A percentile compares a stretch with the other conserved stretches of the same genome.
phyloP scores from a whole-genome alignment of 1,139 yeast genomes.

The Candida sanyaensis region DNA sequence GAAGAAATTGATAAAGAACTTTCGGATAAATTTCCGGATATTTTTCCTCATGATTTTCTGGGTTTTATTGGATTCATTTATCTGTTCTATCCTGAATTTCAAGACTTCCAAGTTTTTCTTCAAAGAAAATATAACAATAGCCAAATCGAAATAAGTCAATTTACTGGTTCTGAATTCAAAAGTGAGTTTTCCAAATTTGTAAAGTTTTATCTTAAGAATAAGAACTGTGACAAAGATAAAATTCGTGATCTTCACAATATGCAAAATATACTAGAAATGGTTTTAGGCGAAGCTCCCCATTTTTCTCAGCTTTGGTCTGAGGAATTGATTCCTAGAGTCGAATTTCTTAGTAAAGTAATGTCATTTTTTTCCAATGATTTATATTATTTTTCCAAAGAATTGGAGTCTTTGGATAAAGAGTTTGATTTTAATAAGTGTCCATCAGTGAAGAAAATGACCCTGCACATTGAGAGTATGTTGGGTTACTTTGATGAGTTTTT shows the following conservation, averaged over 20 bases:
- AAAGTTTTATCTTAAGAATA: neutral
- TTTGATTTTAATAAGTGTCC: conserved; percentile 20
- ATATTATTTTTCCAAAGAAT: conserved; percentile 26
- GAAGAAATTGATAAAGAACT: no score
- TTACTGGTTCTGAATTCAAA: neutral
- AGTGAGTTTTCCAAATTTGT: neutral
- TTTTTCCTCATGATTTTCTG: no score
- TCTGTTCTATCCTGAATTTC: neutral
- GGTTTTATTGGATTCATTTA: no score
- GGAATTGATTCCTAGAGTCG: no score
- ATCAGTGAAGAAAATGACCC: conserved; percentile 11
- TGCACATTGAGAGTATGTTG: no score
- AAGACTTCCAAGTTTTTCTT: neutral
- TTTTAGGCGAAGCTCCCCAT: neutral
- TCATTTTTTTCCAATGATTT: conserved; percentile 19
- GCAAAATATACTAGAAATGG: neutral
- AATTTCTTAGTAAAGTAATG: no score
- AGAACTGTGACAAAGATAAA: neutral
- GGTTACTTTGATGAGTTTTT: no score
- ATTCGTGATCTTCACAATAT: neutral
- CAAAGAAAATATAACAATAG: neutral
- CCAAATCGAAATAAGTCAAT: neutral
- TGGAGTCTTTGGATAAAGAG: conserved; percentile 23
- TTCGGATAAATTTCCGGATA: no score
- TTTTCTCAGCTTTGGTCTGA: no score